Base-by-base conservation (phyloP, 345 rosid genomes). In the Rubroshorea leprosula region DNA sequence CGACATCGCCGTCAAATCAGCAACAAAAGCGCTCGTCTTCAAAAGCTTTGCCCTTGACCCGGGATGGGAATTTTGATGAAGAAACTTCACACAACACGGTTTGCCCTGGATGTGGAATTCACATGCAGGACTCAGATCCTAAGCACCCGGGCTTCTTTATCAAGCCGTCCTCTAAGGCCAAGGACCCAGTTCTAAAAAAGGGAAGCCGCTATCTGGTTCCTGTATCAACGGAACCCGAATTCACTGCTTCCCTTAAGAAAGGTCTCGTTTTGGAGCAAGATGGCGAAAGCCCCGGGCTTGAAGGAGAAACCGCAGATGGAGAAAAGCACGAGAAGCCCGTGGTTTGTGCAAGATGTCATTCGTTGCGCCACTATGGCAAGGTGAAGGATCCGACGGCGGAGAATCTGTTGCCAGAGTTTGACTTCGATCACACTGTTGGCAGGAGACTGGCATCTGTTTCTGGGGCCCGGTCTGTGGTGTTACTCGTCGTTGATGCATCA, bases 51-150 rank as follows among this genome's bases (percentile, higher is more conserved):
- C 50, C 72, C 56, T 63, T 84, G 43, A 73, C 71, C 61, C 81
- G 99, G 27, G 99, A 93, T 62, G 97, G 99, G 0, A 93, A 89
- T 60, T 85, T 74, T 68, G 81, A 83, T 17, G 90, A 77, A 23
- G 72, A 80, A 55, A 76, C 84, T 57, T 74, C 87, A 14, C 25
- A 45, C 45, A 57, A 68, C 58, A 55, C 82, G n/a, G 82, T 93
- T 58, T 93, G 99, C 66, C 91, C 91, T 9, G 99, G 97, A 25
- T 93, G 99, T 54, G 99, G 99, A 16, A 80, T 89, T 65, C 90
- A 79, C 61, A 69, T 93, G 84, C 97, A 93, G 64, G 83, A 80
- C 53, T 57, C 80, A 1, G 64, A 85, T 51, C 81, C 94, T 19
- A 83, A 83, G 52, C 77, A 60, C 8, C 97, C 96, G 4, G 97